phyloP scores from a whole-genome alignment of 371 early-diverging fungal genomes.

The Capillidium rhysosporum region DNA sequence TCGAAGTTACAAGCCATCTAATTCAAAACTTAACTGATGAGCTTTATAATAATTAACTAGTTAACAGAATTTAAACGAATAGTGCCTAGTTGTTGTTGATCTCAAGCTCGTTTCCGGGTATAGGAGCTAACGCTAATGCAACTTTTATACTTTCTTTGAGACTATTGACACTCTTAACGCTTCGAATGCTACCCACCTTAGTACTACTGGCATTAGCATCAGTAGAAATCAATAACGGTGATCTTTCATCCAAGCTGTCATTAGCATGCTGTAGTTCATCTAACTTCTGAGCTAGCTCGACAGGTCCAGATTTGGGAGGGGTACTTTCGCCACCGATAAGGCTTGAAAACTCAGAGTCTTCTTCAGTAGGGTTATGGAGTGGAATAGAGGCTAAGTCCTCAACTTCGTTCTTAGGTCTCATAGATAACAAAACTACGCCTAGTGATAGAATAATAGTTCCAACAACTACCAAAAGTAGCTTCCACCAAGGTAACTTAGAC shows the following conservation, averaged over 20 bases:
- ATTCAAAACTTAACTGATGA: too few relatives aligned
- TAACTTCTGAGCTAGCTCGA: background rate
- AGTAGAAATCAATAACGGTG: background rate
- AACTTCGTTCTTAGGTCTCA: background rate
- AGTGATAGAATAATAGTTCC: slow-evolving; percentile 38
- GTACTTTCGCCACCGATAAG: background rate
- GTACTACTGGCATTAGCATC: background rate
- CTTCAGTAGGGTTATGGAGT: background rate
- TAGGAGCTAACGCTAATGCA: too few relatives aligned
- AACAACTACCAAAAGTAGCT: slow-evolving; percentile 34
- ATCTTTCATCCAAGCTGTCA: background rate
- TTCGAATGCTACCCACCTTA: too few relatives aligned
- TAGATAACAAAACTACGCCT: slow-evolving; percentile 44
- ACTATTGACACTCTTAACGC: too few relatives aligned
- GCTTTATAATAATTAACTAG: too few relatives aligned
- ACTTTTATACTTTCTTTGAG: too few relatives aligned
- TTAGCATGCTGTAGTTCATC: background rate
- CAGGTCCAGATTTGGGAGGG: background rate
- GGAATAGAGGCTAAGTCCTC: background rate
- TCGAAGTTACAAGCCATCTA: too few relatives aligned
- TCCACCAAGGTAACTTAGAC: slow-evolving; percentile 34
- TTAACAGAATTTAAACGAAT: too few relatives aligned
- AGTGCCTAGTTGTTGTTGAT: too few relatives aligned
- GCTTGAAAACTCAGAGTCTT: background rate
- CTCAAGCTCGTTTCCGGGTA: too few relatives aligned